Evolutionary conservation across 2,329 filamentous ascomycete genomes (phyloP).

Genomic region (Decorospora gaudefroyi): DNA sequence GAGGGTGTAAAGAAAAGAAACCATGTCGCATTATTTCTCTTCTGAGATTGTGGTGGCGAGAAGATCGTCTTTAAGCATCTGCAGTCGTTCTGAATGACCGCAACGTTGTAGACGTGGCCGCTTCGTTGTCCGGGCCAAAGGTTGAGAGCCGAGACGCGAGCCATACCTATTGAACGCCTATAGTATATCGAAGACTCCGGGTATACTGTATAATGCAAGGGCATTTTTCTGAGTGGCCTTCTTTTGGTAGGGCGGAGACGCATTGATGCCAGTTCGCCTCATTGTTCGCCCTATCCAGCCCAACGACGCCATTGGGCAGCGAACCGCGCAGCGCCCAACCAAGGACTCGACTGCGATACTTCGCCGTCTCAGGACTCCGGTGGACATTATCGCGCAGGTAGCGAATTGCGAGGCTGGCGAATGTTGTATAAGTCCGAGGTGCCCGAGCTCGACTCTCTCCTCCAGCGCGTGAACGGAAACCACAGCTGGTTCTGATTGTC

Average conservation of each 20-base stretch:
- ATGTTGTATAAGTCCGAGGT: conserved; percentile 29
- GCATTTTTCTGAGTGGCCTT: conserved; percentile 12
- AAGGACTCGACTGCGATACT: conserved; percentile 13
- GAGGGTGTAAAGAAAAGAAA: conserved; percentile 6
- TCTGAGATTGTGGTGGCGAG: conserved; percentile 27
- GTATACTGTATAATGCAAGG: conserved; percentile 9
- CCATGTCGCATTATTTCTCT: conserved; percentile 6
- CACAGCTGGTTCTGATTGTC: conserved; percentile 17
- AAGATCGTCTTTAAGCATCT: conserved; percentile 31
- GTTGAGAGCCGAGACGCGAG: conserved; percentile 10
- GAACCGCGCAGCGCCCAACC: conserved; percentile 34
- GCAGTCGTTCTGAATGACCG: conserved; percentile 10
- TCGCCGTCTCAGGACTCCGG: conserved; percentile 13
- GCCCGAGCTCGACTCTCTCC: conserved; percentile 25
- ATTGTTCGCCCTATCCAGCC: conserved; percentile 31
- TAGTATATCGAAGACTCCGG: conserved; percentile 10
- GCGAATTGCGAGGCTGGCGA: conserved; percentile 9
- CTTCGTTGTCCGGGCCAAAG: conserved; percentile 16
- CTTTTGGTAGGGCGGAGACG: conserved; percentile 19
- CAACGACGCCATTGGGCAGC: conserved; percentile 29
- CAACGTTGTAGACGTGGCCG: conserved; percentile 28
- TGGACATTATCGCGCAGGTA: conserved; percentile 19
- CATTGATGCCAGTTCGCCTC: no score
- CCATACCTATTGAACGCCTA: conserved; percentile 12
- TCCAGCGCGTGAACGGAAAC: conserved; percentile 18